Conservation (phyloP, 768 basidiomycete genomes). For the Russula sp. region DNA sequence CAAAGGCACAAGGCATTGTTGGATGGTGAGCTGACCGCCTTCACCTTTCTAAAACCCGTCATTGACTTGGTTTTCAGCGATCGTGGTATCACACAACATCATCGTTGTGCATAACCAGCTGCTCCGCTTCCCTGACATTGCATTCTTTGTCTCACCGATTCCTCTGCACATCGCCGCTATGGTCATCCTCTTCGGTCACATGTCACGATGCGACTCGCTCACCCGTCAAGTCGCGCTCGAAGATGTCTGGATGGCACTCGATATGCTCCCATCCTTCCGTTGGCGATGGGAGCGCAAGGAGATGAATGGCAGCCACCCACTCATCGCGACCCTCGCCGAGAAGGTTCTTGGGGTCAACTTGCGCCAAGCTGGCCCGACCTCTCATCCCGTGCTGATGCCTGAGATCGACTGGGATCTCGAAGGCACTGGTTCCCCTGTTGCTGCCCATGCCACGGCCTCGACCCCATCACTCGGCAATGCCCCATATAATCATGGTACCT, state of each 20-base stretch:
- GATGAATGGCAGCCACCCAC: slow-evolving; percentile 70
- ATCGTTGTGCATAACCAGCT: slow-evolving; percentile 80
- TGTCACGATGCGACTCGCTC: slow-evolving; percentile 67
- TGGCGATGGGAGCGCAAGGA: slow-evolving; percentile 92
- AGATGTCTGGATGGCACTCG: slow-evolving; percentile 81
- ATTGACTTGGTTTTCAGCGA: slow-evolving; percentile 39
- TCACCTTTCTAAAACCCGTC: background rate
- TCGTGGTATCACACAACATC: slow-evolving; percentile 81
- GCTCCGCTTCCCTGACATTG: slow-evolving; percentile 77
- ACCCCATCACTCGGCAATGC: slow-evolving; percentile 30
- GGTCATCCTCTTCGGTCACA: slow-evolving; percentile 84
- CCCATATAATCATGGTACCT: slow-evolving; percentile 24
- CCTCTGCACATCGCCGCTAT: slow-evolving; percentile 86
- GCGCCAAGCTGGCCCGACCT: slow-evolving; percentile 43
- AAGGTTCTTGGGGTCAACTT: slow-evolving; percentile 70
- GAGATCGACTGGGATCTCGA: slow-evolving; percentile 43
- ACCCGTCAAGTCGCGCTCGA: slow-evolving; percentile 60
- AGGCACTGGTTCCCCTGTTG: slow-evolving; percentile 13
- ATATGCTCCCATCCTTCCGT: slow-evolving; percentile 82
- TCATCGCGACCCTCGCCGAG: slow-evolving; percentile 76
- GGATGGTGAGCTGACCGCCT: slow-evolving; percentile 52
- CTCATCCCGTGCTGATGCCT: slow-evolving; percentile 33
- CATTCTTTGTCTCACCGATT: slow-evolving; percentile 84
- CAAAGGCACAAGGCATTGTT: slow-evolving; percentile 64
- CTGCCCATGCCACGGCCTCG: slow-evolving; percentile 13